Conservation (phyloP, 345 rosid species). For the Chamaenerion angustifolium region DNA sequence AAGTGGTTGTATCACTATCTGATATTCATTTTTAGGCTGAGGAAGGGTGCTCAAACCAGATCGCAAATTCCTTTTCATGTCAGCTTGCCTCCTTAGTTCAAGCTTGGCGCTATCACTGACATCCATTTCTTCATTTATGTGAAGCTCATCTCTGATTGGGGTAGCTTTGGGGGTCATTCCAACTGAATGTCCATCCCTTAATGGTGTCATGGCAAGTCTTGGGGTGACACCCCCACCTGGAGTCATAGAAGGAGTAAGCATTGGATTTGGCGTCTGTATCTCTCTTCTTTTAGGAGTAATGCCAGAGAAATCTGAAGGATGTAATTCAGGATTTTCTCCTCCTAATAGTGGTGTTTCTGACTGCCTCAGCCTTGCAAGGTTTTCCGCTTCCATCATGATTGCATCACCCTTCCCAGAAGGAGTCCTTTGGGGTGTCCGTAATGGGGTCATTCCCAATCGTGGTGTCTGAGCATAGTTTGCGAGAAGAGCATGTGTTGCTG, state of each 20-base stretch:
- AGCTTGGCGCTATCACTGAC: constrained; percentile 57
- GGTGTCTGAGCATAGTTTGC: constrained; percentile 88
- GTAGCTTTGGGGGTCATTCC: constrained; percentile 87
- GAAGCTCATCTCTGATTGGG: constrained; percentile 94
- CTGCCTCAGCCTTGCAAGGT: constrained; percentile 87
- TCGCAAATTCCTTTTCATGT: constrained; percentile 57
- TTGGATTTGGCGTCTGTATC: constrained; percentile 83
- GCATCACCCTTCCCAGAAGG: constrained; percentile 97
- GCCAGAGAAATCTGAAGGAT: constrained; percentile 98
- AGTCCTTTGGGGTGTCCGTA: constrained; percentile 91
- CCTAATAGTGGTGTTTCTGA: constrained; percentile 96
- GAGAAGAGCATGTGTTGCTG: constrained; percentile 91
- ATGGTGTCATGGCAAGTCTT: constrained; percentile 83
- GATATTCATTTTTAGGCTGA: constrained; percentile 90
- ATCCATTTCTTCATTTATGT: constrained; percentile 87
- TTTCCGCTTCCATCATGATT: constrained; percentile 99
- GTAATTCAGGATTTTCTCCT: constrained; percentile 96
- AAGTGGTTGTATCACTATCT: constrained; percentile 66
- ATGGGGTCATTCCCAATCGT: constrained; percentile 72
- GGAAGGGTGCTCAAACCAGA: constrained; percentile 79
- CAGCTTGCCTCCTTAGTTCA: constrained; percentile 71
- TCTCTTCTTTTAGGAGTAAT: constrained; percentile 88
- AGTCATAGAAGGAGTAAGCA: constrained; percentile 87
- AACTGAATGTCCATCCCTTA: constrained; percentile 72
- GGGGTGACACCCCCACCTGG: constrained; percentile 83